Evolutionary conservation across 768 basidiomycete genomes (phyloP).

Genomic region (Suillus bovinus): DNA sequence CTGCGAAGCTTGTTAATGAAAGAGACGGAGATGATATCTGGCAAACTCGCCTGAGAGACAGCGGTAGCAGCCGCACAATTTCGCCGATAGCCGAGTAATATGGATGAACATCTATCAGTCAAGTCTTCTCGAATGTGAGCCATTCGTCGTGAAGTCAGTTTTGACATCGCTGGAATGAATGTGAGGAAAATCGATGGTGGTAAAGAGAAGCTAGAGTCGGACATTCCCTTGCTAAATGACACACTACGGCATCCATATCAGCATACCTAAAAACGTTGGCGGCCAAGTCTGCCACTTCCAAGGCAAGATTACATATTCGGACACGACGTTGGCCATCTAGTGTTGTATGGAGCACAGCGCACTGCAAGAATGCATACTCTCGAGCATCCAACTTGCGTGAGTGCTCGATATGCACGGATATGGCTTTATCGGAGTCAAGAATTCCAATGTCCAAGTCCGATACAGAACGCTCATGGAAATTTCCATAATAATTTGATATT

Average conservation of each 20-base stretch:
- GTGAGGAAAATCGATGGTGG: background rate
- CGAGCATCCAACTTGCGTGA: slow-evolving; percentile 67
- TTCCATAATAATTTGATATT: slow-evolving; percentile 66
- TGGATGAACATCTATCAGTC: slow-evolving; percentile 78
- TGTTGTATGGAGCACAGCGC: slow-evolving; percentile 86
- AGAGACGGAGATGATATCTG: slow-evolving; percentile 1
- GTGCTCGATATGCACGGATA: slow-evolving; percentile 77
- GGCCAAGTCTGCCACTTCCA: slow-evolving; percentile 81
- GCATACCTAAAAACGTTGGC: slow-evolving; percentile 90
- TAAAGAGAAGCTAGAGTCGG: slow-evolving; percentile 21
- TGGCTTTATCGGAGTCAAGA: slow-evolving; percentile 79
- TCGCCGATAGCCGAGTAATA: slow-evolving; percentile 84
- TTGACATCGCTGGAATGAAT: slow-evolving; percentile 60
- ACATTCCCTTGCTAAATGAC: slow-evolving; percentile 80
- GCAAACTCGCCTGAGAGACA: slow-evolving; percentile 66
- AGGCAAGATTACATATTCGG: slow-evolving; percentile 80
- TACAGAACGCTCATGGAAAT: slow-evolving; percentile 64
- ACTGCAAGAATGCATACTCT: slow-evolving; percentile 78
- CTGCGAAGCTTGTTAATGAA: slow-evolving; percentile 41
- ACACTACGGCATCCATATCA: slow-evolving; percentile 84
- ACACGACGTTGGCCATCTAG: slow-evolving; percentile 77
- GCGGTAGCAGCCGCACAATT: slow-evolving; percentile 83
- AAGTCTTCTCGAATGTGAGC: slow-evolving; percentile 81
- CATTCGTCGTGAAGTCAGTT: slow-evolving; percentile 59
- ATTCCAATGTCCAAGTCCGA: slow-evolving; percentile 80